Evolutionary conservation across 2,329 filamentous ascomycete genomes (phyloP).

Genomic region (Aspergillus brunneoviolaceus): DNA sequence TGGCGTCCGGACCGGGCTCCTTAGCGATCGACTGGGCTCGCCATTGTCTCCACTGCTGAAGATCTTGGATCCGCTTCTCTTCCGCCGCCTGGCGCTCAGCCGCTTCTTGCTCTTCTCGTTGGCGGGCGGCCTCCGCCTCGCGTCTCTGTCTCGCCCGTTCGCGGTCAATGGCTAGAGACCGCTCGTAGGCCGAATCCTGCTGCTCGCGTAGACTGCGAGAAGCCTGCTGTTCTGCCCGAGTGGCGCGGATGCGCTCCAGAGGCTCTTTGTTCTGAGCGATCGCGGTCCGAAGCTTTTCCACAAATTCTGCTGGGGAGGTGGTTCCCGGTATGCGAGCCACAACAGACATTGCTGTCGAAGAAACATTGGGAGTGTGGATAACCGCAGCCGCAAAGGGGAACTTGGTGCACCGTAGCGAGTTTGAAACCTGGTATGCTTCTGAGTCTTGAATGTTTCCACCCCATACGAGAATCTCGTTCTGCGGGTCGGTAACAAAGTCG

Average conservation of each 20-base stretch:
- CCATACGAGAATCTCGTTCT: constrained; percentile 84
- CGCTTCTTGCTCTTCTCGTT: constrained; percentile 64
- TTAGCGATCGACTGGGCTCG: constrained; percentile 64
- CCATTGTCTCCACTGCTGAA: constrained; percentile 77
- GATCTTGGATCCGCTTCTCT: constrained; percentile 55
- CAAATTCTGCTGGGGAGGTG: constrained; percentile 67
- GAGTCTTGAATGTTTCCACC: constrained; percentile 89
- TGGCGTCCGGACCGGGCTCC: constrained; percentile 65
- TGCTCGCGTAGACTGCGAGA: constrained; percentile 78
- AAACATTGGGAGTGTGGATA: constrained; percentile 81
- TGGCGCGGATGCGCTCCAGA: constrained; percentile 70
- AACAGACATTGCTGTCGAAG: constrained; percentile 85
- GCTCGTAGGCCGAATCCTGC: constrained; percentile 91
- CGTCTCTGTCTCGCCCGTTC: constrained; percentile 75
- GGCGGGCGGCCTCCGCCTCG: constrained; percentile 68
- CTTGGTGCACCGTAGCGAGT: constrained; percentile 82
- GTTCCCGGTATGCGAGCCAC: constrained; percentile 75
- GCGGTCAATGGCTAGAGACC: constrained; percentile 81
- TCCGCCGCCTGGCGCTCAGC: constrained; percentile 63
- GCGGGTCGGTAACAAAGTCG: constrained; percentile 69
- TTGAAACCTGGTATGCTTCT: constrained; percentile 91
- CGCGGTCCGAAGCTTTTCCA: constrained; percentile 70
- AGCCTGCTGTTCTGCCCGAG: constrained; percentile 76
- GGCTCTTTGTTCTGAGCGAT: constrained; percentile 75
- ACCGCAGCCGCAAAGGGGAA: constrained; percentile 87